phyloP scores from a whole-genome alignment of 352 stramenopile species.

The Blastocystis sp. region DNA sequence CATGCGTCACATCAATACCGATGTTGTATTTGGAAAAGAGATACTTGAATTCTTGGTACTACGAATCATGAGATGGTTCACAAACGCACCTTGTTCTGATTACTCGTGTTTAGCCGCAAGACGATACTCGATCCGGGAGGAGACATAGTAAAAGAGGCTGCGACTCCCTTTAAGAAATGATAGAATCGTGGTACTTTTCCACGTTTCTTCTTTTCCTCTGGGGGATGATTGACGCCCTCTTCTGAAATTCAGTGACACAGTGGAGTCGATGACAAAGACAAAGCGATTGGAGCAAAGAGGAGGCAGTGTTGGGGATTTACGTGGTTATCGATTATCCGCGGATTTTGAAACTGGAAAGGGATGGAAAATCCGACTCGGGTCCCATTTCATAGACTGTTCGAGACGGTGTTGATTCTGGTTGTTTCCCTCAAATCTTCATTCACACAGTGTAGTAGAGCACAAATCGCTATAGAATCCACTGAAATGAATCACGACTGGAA shows the following conservation, averaged over 20 bases:
- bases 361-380: not conserved
- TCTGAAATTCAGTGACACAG: not conserved
- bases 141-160: not conserved
- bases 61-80: not conserved
- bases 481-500: no score
- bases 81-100: constrained; percentile 38
- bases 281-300: not conserved
- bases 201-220: not conserved
- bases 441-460: no score
- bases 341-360: not conserved
- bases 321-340: not conserved
- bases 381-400: no score
- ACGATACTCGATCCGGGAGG: not conserved
- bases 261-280: not conserved
- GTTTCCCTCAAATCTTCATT: no score
- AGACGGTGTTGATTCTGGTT: no score
- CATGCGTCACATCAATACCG: constrained; percentile 42
- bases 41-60: constrained; percentile 49
- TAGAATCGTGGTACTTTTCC: constrained; percentile 13
- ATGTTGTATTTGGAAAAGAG: constrained; percentile 58
- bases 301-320: not conserved
- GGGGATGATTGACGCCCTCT: not conserved
- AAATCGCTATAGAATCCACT: no score
- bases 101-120: constrained; percentile 62
- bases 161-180: constrained; percentile 5